Evolutionary conservation across 345 rosid genomes (phyloP), one percentile per base, ranked within the genome.

Genomic region (Luvunga scandens): DNA sequence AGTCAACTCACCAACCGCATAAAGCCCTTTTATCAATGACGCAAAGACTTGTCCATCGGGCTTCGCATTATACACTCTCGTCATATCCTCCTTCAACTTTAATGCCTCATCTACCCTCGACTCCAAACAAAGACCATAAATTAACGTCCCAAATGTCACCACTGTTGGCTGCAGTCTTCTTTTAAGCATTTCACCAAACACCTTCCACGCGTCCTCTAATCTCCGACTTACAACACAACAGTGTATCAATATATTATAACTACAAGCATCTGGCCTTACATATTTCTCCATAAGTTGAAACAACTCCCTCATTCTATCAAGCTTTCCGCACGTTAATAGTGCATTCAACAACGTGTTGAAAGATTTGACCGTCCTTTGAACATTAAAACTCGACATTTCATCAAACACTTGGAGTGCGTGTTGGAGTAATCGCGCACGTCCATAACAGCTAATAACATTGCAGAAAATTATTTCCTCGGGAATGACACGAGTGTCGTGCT

Each of bases 391-490:
- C 16, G 95, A 88, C 78, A 95, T 91, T 88, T 94, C 91, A 45
- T 88, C 93, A 77, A 91, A 93, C 84, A 88, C 0, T 36, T 86
- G 84, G 80, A 82, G 78, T 7, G 98, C 98, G 19, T 73, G 86
- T 8, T 71, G 79, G 0, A 83, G 83, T 3, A 90, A 86, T 9
- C 85, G 81, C 0, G 92, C 92, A 2, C 91, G 87, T 16, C 88
- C 93, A 5, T 90, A 95, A 39, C 77, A 90, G 59, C 36, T 53
- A 19, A 95, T 90, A 27, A 91, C 86, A 45, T 84, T 90, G 78
- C 98, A 92, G 71, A 93, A 90, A 39, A 92, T 36, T 34, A 84
- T 75, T 84, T 93, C 98, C 0, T 74, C 81, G 0, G 97, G 90
- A 7, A 79, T 69, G 57, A 90, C 57, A 2, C 83, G 82, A 33